Evolutionary conservation across 129 eudicot genomes (phyloP), one percentile per base, ranked within the genome.

Genomic region (Sambucus nigra): DNA sequence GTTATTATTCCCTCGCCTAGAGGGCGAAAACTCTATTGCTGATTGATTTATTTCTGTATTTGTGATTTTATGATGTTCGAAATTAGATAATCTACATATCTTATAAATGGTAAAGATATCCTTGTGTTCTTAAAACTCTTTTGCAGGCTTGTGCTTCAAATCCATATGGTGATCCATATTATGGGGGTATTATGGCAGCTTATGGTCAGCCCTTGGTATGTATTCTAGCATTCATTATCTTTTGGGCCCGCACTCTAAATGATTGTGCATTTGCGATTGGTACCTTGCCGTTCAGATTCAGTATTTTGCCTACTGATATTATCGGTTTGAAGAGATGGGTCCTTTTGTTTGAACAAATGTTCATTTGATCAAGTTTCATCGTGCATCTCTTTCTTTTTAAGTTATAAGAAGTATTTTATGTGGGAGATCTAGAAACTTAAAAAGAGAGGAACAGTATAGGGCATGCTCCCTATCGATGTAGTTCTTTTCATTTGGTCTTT

Each of bases 101-200:
- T 2, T 32, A 44, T 7, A 5, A 23, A 61, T 9, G 54, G 28
- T 13, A 24, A 47, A 5, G 20, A 20, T 13, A 17, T 45, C 22
- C 35, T 51, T 26, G 19, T 51, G 19, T 50, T 33, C 25, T 32
- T 50, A 21, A 31, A 25, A 25, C 22, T 59, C 18, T 35, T 58
- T 55, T 55, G 60, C 78, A 88, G 96, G 86, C 86, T 47, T 87
- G 88, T 69, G 81, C 80, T 35, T 42, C 94, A 52, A 87, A 76
- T 69, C 81, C 85, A 13, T 79, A 76, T 64, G 53, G 46, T 39
- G 94, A 76, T 64, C 82, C 84, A 47, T 80, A 73, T 57, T 82
- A 87, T 63, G 88, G 94, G 44, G 82, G 88, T 44, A 74, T 83
- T 76, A 61, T 83, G 94, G 75, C 88, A 60, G 88, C 89, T 68